Percentiles rank a stretch among this genome's conserved stretches.
These are phyloP conservation scores for Acanthamoeba triangularis DNA, from an alignment of 208 protist species.

Conservation along the genomic window DNA sequence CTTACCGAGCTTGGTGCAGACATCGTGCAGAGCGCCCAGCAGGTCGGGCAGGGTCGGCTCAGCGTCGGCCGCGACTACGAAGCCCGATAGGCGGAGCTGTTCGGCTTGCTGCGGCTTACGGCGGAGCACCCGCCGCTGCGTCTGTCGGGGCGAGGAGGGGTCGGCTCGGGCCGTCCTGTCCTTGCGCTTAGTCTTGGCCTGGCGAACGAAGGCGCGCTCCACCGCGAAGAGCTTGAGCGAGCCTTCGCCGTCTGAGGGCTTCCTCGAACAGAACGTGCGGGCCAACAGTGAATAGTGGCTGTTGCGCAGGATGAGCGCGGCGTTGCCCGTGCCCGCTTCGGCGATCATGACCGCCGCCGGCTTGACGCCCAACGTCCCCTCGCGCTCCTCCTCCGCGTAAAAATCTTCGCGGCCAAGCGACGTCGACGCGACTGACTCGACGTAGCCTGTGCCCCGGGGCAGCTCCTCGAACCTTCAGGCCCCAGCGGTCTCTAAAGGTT, in stretches of 20 bases:
- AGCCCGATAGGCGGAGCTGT: neutral
- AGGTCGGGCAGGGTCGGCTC: neutral
- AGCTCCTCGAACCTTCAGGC: neutral
- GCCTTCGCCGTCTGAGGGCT: neutral
- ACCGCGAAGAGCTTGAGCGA: neutral
- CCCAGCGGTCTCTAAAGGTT: neutral
- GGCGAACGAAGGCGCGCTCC: neutral
- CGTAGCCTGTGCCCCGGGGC: neutral
- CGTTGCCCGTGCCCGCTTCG: neutral
- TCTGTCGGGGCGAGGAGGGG: neutral
- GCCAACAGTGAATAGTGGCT: neutral
- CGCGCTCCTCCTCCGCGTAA: slow-evolving; percentile 16
- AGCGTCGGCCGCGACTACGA: neutral
- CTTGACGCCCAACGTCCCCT: neutral
- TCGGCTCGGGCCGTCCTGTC: neutral
- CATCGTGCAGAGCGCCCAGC: neutral
- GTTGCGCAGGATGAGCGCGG: neutral
- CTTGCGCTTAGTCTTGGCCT: neutral
- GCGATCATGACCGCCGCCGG: neutral
- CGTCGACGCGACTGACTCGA: neutral
- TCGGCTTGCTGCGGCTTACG: neutral
- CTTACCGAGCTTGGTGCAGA: neutral
- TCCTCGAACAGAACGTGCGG: neutral
- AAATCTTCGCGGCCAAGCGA: neutral
- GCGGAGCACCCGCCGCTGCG: neutral